Evolutionary conservation across 768 basidiomycete genomes (phyloP).

Genomic region (Dioszegia aurantiaca): DNA sequence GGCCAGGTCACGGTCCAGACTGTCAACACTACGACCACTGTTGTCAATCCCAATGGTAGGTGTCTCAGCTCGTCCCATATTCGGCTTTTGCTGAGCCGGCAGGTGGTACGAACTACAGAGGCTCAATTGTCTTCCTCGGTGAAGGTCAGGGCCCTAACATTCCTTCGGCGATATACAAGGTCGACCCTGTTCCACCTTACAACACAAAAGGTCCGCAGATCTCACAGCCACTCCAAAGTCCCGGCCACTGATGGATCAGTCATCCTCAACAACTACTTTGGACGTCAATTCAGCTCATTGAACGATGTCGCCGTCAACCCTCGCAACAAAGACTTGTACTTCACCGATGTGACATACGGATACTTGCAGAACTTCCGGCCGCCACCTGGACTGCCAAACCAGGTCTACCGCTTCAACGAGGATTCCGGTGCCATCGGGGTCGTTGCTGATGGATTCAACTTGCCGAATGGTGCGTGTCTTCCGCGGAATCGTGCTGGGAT

Average conservation of each 20-base stretch:
- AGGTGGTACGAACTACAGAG: slow-evolving; percentile 58
- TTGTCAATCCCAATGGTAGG: slow-evolving; percentile 55
- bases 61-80: slow-evolving; percentile 49
- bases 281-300: slow-evolving; percentile 75
- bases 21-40: slow-evolving; percentile 12
- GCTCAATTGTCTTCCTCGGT: slow-evolving; percentile 62
- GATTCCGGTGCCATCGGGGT: slow-evolving; percentile 64
- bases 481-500: background rate
- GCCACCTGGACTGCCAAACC: slow-evolving; percentile 64
- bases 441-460: slow-evolving; percentile 72
- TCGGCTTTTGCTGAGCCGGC: slow-evolving; percentile 67
- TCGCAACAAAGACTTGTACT: slow-evolving; percentile 64
- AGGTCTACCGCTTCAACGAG: slow-evolving; percentile 75
- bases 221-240: too few relatives aligned
- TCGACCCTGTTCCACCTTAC: slow-evolving; percentile 64
- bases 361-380: slow-evolving; percentile 67
- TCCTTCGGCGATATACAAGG: slow-evolving; percentile 64
- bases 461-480: slow-evolving; percentile 59
- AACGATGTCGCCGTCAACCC: slow-evolving; percentile 76
- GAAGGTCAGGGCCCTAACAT: slow-evolving; percentile 64
- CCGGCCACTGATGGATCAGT: slow-evolving; percentile 19
- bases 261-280: slow-evolving; percentile 73
- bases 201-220: slow-evolving; percentile 57
- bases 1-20: slow-evolving; percentile 36
- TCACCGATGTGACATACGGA: slow-evolving; percentile 68